These are phyloP conservation scores for Thelephora ganbajun DNA, from an alignment of 768 basidiomycete species.

Conservation along the genomic window DNA sequence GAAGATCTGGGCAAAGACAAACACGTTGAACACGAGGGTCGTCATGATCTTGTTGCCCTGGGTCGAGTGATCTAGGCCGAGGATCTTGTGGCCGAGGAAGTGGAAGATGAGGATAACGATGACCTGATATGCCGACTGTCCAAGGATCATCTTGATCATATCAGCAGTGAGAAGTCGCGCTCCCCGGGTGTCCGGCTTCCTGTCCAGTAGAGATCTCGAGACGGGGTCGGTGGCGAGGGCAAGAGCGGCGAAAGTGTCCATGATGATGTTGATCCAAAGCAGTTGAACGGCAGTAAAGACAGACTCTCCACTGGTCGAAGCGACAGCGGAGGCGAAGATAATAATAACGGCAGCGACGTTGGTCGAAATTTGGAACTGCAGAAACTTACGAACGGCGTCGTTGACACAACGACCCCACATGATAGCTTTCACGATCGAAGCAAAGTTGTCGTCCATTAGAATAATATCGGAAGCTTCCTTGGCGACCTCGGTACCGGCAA, in stretches of 20 bases:
- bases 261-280: constrained; percentile 37
- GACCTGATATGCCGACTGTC: constrained; percentile 32
- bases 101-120: constrained; percentile 32
- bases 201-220: constrained; percentile 29
- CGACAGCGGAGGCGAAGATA: constrained; percentile 39
- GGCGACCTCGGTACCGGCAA: constrained; percentile 33
- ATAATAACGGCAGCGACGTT: constrained; percentile 39
- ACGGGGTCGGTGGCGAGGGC: too few relatives aligned
- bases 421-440: constrained; percentile 33
- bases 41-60: constrained; percentile 15
- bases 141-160: constrained; percentile 38
- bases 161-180: constrained; percentile 33
- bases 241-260: constrained; percentile 39
- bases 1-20: constrained; percentile 40
- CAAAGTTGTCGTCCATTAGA: constrained; percentile 35
- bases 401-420: constrained; percentile 22
- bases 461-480: too few relatives aligned
- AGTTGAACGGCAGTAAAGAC: too few relatives aligned
- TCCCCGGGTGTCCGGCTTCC: constrained; percentile 31
- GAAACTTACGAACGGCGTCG: constrained; percentile 36
- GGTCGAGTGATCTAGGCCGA: constrained; percentile 13
- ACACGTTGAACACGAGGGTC: constrained; percentile 33
- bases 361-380: constrained; percentile 42
- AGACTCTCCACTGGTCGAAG: too few relatives aligned
- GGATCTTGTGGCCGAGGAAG: constrained; percentile 27